These are phyloP conservation scores for Hericium rajendrae DNA, from an alignment of 768 basidiomycete genomes.

Conservation along the genomic window DNA sequence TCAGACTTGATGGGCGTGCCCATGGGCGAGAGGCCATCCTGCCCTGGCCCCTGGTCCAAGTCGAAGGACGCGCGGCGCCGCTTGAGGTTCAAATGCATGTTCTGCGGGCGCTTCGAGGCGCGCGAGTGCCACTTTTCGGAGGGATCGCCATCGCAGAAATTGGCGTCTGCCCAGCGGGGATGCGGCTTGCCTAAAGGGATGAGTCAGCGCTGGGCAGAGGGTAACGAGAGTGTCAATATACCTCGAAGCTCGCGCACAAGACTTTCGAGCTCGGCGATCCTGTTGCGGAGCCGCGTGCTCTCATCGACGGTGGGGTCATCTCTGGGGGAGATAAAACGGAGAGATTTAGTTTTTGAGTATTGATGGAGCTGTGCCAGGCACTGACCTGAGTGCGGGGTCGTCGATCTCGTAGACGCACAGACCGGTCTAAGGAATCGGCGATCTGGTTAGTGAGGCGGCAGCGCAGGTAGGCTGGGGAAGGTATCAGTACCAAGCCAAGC, in stretches of 20 bases:
- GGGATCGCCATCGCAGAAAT: slow-evolving; percentile 70
- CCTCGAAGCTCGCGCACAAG: slow-evolving; percentile 83
- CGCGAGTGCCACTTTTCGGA: slow-evolving; percentile 84
- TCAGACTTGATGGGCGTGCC: slow-evolving; percentile 45
- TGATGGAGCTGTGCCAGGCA: slow-evolving; percentile 4
- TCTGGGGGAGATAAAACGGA: slow-evolving; percentile 26
- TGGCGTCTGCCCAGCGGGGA: slow-evolving; percentile 76
- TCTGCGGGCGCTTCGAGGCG: slow-evolving; percentile 51
- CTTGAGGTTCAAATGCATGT: slow-evolving; percentile 18
- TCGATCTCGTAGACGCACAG: slow-evolving; percentile 94
- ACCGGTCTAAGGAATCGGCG: slow-evolving; percentile 50
- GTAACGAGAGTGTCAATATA: slow-evolving; percentile 20
- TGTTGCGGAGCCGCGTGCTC: slow-evolving; percentile 71
- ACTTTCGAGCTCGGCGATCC: slow-evolving; percentile 89
- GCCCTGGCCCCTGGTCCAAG: slow-evolving; percentile 11
- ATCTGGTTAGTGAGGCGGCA: neutral
- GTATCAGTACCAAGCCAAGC: slow-evolving; percentile 57
- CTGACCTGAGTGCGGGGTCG: slow-evolving; percentile 71
- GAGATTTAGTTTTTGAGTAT: neutral
- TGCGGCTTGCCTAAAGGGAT: slow-evolving; percentile 65
- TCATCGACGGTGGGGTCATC: slow-evolving; percentile 87
- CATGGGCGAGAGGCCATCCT: slow-evolving; percentile 18
- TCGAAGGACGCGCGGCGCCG: slow-evolving; percentile 16
- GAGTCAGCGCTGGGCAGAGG: neutral
- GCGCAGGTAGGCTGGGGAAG: slow-evolving; percentile 6